Conservation (phyloP, 352 stramenopile species). For the Hyaloperonospora brassicae region DNA sequence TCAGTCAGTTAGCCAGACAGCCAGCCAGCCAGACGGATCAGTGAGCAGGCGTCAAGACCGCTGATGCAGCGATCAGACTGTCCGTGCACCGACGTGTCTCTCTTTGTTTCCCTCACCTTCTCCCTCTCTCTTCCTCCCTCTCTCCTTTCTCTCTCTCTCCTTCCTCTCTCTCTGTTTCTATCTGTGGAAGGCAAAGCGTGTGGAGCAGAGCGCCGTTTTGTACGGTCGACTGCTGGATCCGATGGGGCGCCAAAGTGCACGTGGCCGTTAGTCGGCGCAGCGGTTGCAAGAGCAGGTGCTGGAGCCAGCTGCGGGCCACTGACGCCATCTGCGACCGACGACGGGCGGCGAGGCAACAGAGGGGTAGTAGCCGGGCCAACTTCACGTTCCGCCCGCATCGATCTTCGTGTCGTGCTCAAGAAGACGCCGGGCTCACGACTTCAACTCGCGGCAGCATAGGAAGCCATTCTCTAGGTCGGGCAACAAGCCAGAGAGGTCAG, state of each 20-base stretch:
- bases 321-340: slow-evolving; percentile 13
- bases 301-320: slow-evolving; percentile 11
- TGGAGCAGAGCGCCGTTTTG: slow-evolving; percentile 1
- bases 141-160: too few relatives aligned
- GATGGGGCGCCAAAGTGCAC: background rate
- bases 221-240: slow-evolving; percentile 1
- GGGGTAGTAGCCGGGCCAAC: slow-evolving; percentile 9
- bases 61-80: slow-evolving; percentile 5
- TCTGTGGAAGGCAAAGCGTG: background rate
- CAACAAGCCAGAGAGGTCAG: too few relatives aligned
- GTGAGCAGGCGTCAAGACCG: slow-evolving; percentile 1
- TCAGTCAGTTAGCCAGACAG: too few relatives aligned
- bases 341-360: slow-evolving; percentile 11
- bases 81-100: background rate
- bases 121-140: too few relatives aligned
- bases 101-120: background rate
- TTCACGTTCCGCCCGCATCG: slow-evolving; percentile 10
- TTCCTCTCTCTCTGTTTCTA: background rate
- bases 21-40: too few relatives aligned
- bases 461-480: too few relatives aligned
- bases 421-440: background rate
- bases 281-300: background rate
- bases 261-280: slow-evolving; percentile 13
- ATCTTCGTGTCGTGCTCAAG: slow-evolving; percentile 2
- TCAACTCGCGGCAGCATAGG: too few relatives aligned